phyloP scores from a whole-genome alignment of 345 rosid species.

The Murraya paniculata region DNA sequence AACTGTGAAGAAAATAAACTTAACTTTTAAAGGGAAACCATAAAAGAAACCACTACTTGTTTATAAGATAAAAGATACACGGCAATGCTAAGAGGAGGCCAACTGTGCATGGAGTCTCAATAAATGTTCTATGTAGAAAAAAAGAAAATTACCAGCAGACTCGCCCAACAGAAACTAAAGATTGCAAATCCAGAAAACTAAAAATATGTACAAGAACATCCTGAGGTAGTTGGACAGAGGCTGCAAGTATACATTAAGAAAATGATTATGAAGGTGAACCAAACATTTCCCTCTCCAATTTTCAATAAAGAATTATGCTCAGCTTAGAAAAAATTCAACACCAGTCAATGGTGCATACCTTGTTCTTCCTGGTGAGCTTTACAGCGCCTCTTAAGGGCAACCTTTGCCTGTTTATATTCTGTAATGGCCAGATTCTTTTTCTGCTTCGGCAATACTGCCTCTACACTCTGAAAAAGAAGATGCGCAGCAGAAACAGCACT shows the following conservation, averaged over 20 bases:
- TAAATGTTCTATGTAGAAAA: background rate
- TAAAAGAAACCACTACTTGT: background rate
- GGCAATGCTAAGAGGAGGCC: too few species aligned
- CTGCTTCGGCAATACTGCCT: constrained; percentile 75
- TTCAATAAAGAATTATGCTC: background rate
- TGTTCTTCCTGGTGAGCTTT: constrained; percentile 44
- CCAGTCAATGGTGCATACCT: constrained; percentile 23
- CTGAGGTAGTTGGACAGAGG: constrained; percentile 54
- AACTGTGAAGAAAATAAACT: background rate
- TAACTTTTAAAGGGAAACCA: background rate
- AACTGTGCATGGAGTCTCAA: background rate
- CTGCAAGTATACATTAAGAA: constrained; percentile 30
- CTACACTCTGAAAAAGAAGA: constrained; percentile 61
- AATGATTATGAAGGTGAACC: background rate
- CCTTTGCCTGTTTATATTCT: constrained; percentile 75
- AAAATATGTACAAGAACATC: constrained; percentile 68
- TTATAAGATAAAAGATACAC: background rate
- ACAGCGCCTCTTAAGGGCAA: constrained; percentile 57
- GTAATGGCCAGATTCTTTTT: constrained; percentile 61
- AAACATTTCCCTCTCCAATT: background rate
- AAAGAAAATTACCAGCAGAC: constrained; percentile 59
- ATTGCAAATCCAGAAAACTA: constrained; percentile 58
- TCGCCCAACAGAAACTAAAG: constrained; percentile 51
- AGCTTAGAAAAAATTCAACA: background rate
- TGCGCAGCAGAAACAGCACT: constrained; percentile 70